Conservation (phyloP, 2,329 filamentous ascomycete genomes). For the Aspergillus fischeri region DNA sequence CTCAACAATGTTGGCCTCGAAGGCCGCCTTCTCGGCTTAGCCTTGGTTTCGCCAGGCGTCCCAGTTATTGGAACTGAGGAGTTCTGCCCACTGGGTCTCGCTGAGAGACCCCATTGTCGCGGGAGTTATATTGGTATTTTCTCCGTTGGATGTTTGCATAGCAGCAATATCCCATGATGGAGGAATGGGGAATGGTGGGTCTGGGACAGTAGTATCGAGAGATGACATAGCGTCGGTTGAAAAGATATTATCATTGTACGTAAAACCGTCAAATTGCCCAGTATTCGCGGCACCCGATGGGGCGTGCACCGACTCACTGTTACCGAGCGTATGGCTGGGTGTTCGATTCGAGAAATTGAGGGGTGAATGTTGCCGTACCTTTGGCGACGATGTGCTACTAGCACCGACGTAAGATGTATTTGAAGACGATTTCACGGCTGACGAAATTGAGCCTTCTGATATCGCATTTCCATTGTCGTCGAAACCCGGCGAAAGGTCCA, state of each 20-base stretch:
- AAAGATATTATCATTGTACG: slow-evolving; percentile 15
- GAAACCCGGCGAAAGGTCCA: slow-evolving; percentile 30
- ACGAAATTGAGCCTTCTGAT: slow-evolving; percentile 35
- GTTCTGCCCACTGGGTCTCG: slow-evolving; percentile 35
- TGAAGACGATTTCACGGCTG: slow-evolving; percentile 35
- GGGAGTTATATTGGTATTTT: slow-evolving; percentile 15
- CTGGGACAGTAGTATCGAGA: slow-evolving; percentile 15
- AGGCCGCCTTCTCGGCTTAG: background rate
- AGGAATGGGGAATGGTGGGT: slow-evolving; percentile 23
- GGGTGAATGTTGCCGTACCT: slow-evolving; percentile 18
- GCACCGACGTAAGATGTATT: slow-evolving; percentile 32
- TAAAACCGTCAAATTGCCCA: slow-evolving; percentile 12
- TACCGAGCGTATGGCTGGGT: slow-evolving; percentile 12
- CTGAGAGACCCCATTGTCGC: slow-evolving; percentile 24
- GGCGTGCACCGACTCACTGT: slow-evolving; percentile 11
- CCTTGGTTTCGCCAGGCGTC: slow-evolving; percentile 11
- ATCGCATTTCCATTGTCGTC: slow-evolving; percentile 27
- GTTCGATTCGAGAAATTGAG: slow-evolving; percentile 7
- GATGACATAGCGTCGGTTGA: slow-evolving; percentile 11
- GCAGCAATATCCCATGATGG: slow-evolving; percentile 28
- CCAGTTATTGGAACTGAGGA: slow-evolving; percentile 19
- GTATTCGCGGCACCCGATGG: slow-evolving; percentile 13
- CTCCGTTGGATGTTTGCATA: slow-evolving; percentile 10
- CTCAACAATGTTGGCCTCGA: background rate
- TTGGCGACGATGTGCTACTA: slow-evolving; percentile 25